These are phyloP conservation scores for Esteya vermicola DNA, from an alignment of 2,329 filamentous ascomycete genomes.

Conservation along the genomic window DNA sequence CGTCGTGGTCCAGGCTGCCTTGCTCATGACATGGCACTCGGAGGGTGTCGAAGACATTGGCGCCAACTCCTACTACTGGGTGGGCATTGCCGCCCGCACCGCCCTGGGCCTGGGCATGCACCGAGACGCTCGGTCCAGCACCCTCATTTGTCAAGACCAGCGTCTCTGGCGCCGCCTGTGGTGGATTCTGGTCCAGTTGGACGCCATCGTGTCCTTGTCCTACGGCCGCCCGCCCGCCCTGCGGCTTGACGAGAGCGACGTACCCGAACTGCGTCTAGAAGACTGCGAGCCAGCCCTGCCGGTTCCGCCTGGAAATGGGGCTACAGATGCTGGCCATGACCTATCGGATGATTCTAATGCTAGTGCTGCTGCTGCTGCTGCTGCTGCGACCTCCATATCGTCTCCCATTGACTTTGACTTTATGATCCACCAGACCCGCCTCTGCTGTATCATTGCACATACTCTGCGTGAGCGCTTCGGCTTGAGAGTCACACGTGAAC, in stretches of 20 bases:
- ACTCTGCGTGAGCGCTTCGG: slow-evolving; percentile 5
- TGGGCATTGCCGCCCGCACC: slow-evolving; percentile 35
- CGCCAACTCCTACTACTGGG: slow-evolving; percentile 37
- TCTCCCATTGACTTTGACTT: not conserved
- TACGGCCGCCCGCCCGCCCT: slow-evolving; percentile 38
- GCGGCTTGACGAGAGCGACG: slow-evolving; percentile 36
- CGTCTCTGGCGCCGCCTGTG: slow-evolving; percentile 23
- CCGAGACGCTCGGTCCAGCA: slow-evolving; percentile 17
- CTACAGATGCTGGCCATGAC: too few relatives aligned
- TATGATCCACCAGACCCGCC: slow-evolving; percentile 2
- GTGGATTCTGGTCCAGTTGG: slow-evolving; percentile 26
- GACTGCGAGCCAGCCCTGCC: slow-evolving; percentile 22
- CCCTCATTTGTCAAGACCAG: slow-evolving; percentile 17
- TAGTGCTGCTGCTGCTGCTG: too few relatives aligned
- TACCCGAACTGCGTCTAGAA: slow-evolving; percentile 24
- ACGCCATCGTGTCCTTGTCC: slow-evolving; percentile 20
- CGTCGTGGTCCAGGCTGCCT: slow-evolving; percentile 36
- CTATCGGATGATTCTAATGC: too few relatives aligned
- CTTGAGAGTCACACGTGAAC: slow-evolving; percentile 2
- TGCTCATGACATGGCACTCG: slow-evolving; percentile 41
- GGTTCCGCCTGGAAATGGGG: not conserved
- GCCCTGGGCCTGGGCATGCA: slow-evolving; percentile 41
- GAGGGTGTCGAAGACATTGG: slow-evolving; percentile 39
- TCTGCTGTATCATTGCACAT: slow-evolving; percentile 4
- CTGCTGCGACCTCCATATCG: not conserved